These are phyloP conservation scores for Stachybotrys chlorohalonatus DNA, from an alignment of 2,329 filamentous ascomycete species.

Conservation along the genomic window DNA sequence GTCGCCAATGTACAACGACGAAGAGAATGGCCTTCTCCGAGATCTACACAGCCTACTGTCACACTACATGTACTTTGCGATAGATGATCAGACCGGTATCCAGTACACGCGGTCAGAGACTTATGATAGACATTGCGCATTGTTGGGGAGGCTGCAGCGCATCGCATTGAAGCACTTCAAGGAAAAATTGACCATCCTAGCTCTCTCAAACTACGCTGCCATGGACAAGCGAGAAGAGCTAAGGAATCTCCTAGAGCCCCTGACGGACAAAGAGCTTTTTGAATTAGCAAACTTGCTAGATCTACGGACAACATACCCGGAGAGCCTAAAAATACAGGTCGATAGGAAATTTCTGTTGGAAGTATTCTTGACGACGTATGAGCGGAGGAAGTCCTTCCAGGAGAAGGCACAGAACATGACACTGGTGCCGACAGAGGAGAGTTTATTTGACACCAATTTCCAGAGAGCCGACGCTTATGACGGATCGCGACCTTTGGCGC, in stretches of 20 bases:
- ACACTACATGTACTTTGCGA: constrained; percentile 81
- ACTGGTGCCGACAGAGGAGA: constrained; percentile 74
- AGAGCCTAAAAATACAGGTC: constrained; percentile 52
- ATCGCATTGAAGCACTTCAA: constrained; percentile 74
- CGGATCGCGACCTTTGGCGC: constrained; percentile 74
- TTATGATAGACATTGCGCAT: constrained; percentile 70
- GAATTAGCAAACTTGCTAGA: constrained; percentile 62
- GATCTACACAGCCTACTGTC: constrained; percentile 73
- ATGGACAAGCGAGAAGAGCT: constrained; percentile 76
- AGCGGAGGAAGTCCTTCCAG: constrained; percentile 73
- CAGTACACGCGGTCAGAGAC: constrained; percentile 65
- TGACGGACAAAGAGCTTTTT: constrained; percentile 67
- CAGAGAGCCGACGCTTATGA: constrained; percentile 80
- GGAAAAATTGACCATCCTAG: constrained; percentile 82
- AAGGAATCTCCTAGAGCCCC: constrained; percentile 59
- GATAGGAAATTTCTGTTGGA: constrained; percentile 62
- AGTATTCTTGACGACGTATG: constrained; percentile 64
- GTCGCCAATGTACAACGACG: constrained; percentile 68
- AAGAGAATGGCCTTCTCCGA: constrained; percentile 66
- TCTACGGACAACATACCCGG: constrained; percentile 76
- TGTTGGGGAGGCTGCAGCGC: constrained; percentile 71
- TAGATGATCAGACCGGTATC: constrained; percentile 81
- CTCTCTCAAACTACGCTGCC: constrained; percentile 84
- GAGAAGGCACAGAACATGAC: constrained; percentile 63
- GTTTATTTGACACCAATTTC: constrained; percentile 71